Percentiles rank a stretch among this genome's conserved stretches.
These are phyloP conservation scores for Quercus rubra DNA, from an alignment of 306 rosid genomes.

Conservation along the genomic window DNA sequence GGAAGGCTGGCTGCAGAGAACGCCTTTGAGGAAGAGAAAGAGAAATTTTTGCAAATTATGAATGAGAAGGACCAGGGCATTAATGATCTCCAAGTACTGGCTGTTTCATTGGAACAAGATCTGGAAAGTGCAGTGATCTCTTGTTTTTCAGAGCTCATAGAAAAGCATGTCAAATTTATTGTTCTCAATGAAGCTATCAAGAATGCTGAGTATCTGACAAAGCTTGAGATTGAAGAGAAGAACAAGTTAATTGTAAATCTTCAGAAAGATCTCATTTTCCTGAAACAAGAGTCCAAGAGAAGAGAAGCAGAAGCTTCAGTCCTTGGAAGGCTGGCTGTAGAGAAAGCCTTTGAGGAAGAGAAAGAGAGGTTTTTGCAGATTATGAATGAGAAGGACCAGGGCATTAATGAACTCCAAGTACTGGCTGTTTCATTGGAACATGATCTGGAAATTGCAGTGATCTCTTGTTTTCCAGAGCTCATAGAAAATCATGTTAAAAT, in stretches of 20 bases:
- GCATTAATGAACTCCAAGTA: slow-evolving; percentile 27
- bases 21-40: slow-evolving; percentile 37
- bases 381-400: slow-evolving; percentile 37
- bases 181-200: slow-evolving; percentile 47
- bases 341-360: slow-evolving; percentile 40
- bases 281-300: slow-evolving; percentile 45
- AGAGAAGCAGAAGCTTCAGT: slow-evolving; percentile 44
- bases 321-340: slow-evolving; percentile 32
- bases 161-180: slow-evolving; percentile 43
- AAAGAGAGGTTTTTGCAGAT: slow-evolving; percentile 34
- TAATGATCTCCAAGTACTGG: slow-evolving; percentile 32
- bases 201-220: slow-evolving; percentile 29
- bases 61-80: slow-evolving; percentile 36
- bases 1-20: slow-evolving; percentile 40
- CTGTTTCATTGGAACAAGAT: slow-evolving; percentile 41
- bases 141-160: slow-evolving; percentile 43
- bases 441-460: slow-evolving; percentile 32
- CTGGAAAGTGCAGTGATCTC: slow-evolving; percentile 24
- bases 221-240: slow-evolving; percentile 48
- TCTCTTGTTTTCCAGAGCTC: slow-evolving; percentile 38
- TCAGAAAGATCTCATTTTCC: slow-evolving; percentile 16
- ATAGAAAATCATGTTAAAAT: slow-evolving; percentile 50
- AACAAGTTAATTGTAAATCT: slow-evolving; percentile 23
- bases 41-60: slow-evolving; percentile 30
- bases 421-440: slow-evolving; percentile 36